Evolutionary conservation across 352 stramenopile species (phyloP), one percentile per base, ranked within the genome.

Genomic region (Poterioochromonas sp.): DNA sequence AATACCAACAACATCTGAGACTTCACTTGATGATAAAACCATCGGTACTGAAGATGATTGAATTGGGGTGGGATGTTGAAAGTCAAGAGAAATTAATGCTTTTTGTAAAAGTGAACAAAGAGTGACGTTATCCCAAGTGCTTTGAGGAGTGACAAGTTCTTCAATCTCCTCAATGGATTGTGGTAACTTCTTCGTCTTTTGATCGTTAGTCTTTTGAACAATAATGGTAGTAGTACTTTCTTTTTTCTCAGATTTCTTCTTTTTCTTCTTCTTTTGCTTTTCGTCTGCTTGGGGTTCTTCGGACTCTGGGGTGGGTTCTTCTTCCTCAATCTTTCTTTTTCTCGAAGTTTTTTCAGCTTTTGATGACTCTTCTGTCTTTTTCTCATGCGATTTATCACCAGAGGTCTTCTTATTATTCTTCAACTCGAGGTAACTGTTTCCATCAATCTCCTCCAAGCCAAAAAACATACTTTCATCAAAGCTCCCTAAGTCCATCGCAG

Each of bases 1-100:
- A 1, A 88, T 88, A 29, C 85, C 87, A 12, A 94, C 82, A 76
- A 94, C 88, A 76, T 93, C 90, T n/a, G n/a, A n/a, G n/a, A n/a
- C n/a, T 29, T 87, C 76, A 77, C 85, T 89, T 0, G 87, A 88
- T 22, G 1, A 18, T 18, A 51, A 12, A 58, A 34, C n/a, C 22
- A 58, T 58, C 18, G 37, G 65, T 29, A 74, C 53, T 11, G 39
- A 11, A 35, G 39, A 8, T 12, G 3, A 8, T n/a, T 74, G 65
- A 20, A 74, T 74, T 39, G 65, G 65, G 22, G 65, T 74, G 20
- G 65, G 65, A 18, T 54, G 20, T 32, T 32, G 35, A 29, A 71
- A 71, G n/a, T 71, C 32, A 18, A 71, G 29, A 11, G 11, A 8
- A 3, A 18, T 1, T 26, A 71, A 29, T 35, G 62, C 5, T 12